Base-by-base conservation (phyloP, 2,329 filamentous ascomycete species). In the Trichoderma guizhouense region DNA sequence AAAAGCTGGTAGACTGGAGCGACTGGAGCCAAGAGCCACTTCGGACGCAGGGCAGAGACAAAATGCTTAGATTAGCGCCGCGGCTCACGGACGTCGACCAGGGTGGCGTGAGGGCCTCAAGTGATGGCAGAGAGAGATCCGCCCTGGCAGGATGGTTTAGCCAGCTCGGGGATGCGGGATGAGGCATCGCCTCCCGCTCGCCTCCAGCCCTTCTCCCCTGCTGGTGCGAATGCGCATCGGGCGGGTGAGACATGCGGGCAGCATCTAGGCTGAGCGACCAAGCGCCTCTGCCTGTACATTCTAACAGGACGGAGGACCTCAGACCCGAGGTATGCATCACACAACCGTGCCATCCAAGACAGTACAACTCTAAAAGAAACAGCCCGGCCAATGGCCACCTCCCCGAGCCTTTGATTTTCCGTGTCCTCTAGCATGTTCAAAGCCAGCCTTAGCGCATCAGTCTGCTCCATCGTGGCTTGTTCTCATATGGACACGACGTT, bases 41-140 rank as follows among this genome's bases (percentile, higher is more conserved):
- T 43, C 58, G 32, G 43, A 70, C 47, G 66, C 71, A 72, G 71
- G 71, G 71, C 67, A 72, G 60, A 58, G 47, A 58, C 64, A 32
- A 69, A 34, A 69, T 69, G 58, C 32, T 34, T 18, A 43, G 55
- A 62, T 51, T 67, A 71, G 57, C 66, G 51, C 71, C 71, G 71
- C 71, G 71, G 71, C 66, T 61, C 71, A 72, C 71, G 71, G 71
- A 72, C 71, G 67, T 60, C 66, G 61, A 60, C 71, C 71, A 30
- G 71, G 71, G 47, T 58, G 24, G 64, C 32, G 14, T 43, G 47
- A 57, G 34, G 51, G 24, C 51, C 47, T 57, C 51, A 11, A 24
- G 18, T 24, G 68, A 71, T 67, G 65, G 64, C 47, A 36, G 71
- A 53, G 66, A 70, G 71, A 53, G 66, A 70, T 34, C 60, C 32